These are phyloP conservation scores for Blastomyces parvus DNA, from an alignment of 2,329 filamentous ascomycete genomes.

Conservation along the genomic window DNA sequence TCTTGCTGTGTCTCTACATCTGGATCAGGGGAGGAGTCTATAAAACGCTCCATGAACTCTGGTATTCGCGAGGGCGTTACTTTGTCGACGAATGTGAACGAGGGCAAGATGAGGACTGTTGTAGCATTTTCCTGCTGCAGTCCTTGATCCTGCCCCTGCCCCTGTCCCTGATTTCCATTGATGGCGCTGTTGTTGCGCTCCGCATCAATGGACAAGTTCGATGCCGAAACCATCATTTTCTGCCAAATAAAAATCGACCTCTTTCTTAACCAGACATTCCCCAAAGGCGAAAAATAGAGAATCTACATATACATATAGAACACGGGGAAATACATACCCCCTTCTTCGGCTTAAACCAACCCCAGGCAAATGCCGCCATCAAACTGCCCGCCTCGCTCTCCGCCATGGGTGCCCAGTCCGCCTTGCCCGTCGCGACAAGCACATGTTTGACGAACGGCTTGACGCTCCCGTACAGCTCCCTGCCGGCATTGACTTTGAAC, in stretches of 20 bases:
- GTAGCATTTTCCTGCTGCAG: slow-evolving; percentile 48
- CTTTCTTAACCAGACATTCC: not conserved
- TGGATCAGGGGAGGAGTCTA: slow-evolving; percentile 49
- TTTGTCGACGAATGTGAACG: slow-evolving; percentile 72
- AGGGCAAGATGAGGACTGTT: slow-evolving; percentile 73
- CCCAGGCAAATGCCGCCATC: slow-evolving; percentile 60
- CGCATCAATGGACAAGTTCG: slow-evolving; percentile 74
- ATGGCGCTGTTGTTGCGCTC: slow-evolving; percentile 48
- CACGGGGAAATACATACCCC: slow-evolving; percentile 26
- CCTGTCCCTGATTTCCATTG: not conserved
- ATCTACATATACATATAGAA: not conserved
- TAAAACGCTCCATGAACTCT: slow-evolving; percentile 58
- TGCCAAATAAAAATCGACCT: slow-evolving; percentile 28
- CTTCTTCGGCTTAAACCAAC: slow-evolving; percentile 32
- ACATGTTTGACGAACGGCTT: slow-evolving; percentile 83
- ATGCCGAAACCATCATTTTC: slow-evolving; percentile 83
- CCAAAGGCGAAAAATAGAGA: not conserved
- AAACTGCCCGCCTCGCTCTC: slow-evolving; percentile 75
- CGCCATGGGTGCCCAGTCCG: slow-evolving; percentile 86
- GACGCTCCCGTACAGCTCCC: slow-evolving; percentile 73
- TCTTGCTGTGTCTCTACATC: slow-evolving; percentile 54
- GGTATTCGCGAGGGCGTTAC: slow-evolving; percentile 66
- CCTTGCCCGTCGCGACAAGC: slow-evolving; percentile 84
- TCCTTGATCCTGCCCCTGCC: not conserved
- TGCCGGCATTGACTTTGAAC: slow-evolving; percentile 61